These are phyloP conservation scores for Allomyces javanicus DNA, from an alignment of 192 early-diverging fungal species.

Conservation along the genomic window DNA sequence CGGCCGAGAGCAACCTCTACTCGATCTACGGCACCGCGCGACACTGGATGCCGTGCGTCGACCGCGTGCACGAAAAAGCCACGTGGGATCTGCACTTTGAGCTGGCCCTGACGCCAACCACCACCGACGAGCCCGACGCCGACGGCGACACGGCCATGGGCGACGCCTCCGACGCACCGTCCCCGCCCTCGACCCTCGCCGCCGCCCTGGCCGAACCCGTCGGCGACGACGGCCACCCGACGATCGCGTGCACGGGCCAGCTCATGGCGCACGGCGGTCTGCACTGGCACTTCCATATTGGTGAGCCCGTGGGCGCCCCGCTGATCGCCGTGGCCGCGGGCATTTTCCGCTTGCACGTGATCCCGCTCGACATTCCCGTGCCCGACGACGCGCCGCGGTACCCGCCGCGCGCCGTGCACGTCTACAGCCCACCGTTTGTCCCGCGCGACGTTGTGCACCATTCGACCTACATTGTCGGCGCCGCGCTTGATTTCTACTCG, in stretches of 20 bases:
- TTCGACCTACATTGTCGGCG: neutral
- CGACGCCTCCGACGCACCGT: neutral
- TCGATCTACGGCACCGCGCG: slow-evolving; percentile 32
- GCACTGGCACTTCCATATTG: neutral
- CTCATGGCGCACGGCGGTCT: no score
- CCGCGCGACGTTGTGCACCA: neutral
- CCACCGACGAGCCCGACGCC: neutral
- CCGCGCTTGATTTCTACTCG: slow-evolving; percentile 43
- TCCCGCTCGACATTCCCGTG: neutral
- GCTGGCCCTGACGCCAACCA: neutral
- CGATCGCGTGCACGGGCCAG: neutral
- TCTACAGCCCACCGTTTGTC: neutral
- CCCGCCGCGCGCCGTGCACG: neutral
- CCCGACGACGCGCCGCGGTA: neutral
- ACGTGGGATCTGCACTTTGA: slow-evolving; percentile 51
- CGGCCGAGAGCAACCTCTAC: neutral
- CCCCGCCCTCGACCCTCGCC: neutral
- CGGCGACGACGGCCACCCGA: neutral
- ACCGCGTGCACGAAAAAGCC: slow-evolving; percentile 35
- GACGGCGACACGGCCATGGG: neutral
- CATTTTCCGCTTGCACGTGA: neutral
- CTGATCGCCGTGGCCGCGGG: neutral
- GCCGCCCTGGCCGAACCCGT: neutral
- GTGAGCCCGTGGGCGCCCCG: neutral
- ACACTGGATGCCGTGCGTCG: slow-evolving; percentile 61